phyloP scores from a whole-genome alignment of 1,284 basidiomycete species.

The Tetrapyrgos nigripes region DNA sequence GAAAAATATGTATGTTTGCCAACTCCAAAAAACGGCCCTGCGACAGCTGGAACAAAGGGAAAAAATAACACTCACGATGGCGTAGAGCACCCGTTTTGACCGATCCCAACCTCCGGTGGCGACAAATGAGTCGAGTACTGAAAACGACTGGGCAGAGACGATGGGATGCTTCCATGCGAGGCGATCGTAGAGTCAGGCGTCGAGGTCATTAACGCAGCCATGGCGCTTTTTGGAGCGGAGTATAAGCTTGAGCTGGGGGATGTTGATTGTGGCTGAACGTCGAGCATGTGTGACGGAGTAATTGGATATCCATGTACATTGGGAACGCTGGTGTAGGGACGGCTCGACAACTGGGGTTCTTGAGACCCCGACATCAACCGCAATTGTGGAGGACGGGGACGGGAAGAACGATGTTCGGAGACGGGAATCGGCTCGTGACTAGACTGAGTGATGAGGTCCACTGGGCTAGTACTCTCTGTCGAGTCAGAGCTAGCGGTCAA shows the following conservation, averaged over 20 bases:
- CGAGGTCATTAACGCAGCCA: neutral
- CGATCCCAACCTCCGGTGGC: too few relatives aligned
- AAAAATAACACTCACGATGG: too few relatives aligned
- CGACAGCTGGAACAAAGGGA: too few relatives aligned
- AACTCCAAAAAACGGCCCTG: too few relatives aligned
- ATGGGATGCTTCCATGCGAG: too few relatives aligned
- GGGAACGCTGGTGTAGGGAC: neutral
- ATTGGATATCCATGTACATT: neutral
- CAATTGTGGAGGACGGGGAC: constrained; percentile 33
- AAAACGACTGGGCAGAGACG: too few relatives aligned
- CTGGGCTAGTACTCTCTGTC: neutral
- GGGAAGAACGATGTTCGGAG: constrained; percentile 26
- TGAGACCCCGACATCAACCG: constrained; percentile 24
- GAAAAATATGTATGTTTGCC: too few relatives aligned
- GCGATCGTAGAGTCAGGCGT: too few relatives aligned
- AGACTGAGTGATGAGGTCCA: neutral
- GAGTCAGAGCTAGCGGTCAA: constrained; percentile 13
- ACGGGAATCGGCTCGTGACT: constrained; percentile 23
- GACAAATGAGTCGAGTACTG: too few relatives aligned
- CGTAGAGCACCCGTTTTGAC: too few relatives aligned
- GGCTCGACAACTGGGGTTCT: neutral
- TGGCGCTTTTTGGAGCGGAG: neutral
- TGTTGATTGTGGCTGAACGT: neutral
- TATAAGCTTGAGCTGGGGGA: neutral
- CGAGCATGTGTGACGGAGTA: neutral